Evolutionary conservation across 208 protist genomes (phyloP), one percentile per base, ranked within the genome.

Genomic region (Trypanosoma avium): DNA sequence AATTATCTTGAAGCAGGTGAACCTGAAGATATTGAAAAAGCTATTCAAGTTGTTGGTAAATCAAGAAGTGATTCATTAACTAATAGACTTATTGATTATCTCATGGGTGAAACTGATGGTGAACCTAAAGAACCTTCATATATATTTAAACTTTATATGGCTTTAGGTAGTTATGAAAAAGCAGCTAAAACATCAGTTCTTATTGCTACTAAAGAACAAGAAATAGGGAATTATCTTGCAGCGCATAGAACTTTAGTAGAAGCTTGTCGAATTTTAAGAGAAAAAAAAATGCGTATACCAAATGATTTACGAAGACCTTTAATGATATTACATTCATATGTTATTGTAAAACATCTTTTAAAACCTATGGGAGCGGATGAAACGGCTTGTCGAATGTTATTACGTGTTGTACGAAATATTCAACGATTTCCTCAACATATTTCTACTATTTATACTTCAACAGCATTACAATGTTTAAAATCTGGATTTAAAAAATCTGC

Each of bases 101-200:
- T 99, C 27, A 98, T 98, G 92, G 97, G 97, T 19, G 93, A 98
- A 59, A 81, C 76, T 0, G 97, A 98, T 68, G 93, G 92, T 24
- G 81, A 97, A 40, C 93, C 96, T 27, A 99, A 98, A 83, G 94
- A 98, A 62, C 94, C 95, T 1, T 92, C 96, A n/a, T 98, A 98
- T 76, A 97, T 99, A 61, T 98, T 98, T 78, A 88, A 93, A 60
- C 84, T 99, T 30, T 98, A 98, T 73, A 96, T 99, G 79, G 94
- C 95, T 8, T 81, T 98, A 22, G 95, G 96, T 45, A 97, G 97
- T 78, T 98, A 91, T 69, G 82, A 95, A 59, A 97, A 99, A 77
- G 97, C 97, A 4, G 92, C 93, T 10, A 93, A 94, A 67, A 98
- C 96, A 30, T 98, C 96, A 4, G 89, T 98, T 21, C 93, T 98